phyloP scores from a whole-genome alignment of 2,329 filamentous ascomycete genomes.

The Lachnum nothofagi region DNA sequence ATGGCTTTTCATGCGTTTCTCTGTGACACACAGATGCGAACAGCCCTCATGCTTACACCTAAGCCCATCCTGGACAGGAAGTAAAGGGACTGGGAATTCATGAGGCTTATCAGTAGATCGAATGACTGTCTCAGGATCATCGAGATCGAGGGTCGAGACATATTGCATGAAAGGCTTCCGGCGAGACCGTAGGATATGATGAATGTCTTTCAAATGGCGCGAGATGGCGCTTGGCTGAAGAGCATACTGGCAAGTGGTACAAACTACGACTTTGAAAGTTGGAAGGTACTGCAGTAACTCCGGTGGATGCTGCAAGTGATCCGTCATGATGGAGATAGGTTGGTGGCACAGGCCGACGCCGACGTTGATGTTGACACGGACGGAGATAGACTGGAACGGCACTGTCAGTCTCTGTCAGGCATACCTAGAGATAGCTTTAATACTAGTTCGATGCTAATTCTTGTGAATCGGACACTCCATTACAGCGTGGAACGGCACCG shows the following conservation, averaged over 20 bases:
- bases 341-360: neutral
- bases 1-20: slow-evolving; percentile 34
- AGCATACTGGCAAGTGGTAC: slow-evolving; percentile 24
- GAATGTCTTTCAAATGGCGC: slow-evolving; percentile 27
- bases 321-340: neutral
- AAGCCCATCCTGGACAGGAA: slow-evolving; percentile 28
- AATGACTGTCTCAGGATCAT: slow-evolving; percentile 21
- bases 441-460: neutral
- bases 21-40: slow-evolving; percentile 28
- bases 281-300: slow-evolving; percentile 24
- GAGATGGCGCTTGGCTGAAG: slow-evolving; percentile 23
- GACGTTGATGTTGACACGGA: slow-evolving; percentile 8
- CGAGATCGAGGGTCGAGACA: slow-evolving; percentile 20
- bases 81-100: slow-evolving; percentile 28
- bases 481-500: slow-evolving; percentile 4
- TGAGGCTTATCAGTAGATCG: slow-evolving; percentile 8
- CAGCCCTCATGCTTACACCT: slow-evolving; percentile 25
- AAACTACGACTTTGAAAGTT: slow-evolving; percentile 22
- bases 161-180: slow-evolving; percentile 21
- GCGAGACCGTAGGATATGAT: slow-evolving; percentile 17
- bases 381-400: no score
- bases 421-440: neutral
- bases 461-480: neutral
- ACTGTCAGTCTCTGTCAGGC: neutral
- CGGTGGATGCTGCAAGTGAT: slow-evolving; percentile 2